Percentiles rank a stretch among this genome's conserved stretches.
These are phyloP conservation scores for Cutaneotrichosporon sp. DNA, from an alignment of 1,284 basidiomycete species.

Conservation along the genomic window DNA sequence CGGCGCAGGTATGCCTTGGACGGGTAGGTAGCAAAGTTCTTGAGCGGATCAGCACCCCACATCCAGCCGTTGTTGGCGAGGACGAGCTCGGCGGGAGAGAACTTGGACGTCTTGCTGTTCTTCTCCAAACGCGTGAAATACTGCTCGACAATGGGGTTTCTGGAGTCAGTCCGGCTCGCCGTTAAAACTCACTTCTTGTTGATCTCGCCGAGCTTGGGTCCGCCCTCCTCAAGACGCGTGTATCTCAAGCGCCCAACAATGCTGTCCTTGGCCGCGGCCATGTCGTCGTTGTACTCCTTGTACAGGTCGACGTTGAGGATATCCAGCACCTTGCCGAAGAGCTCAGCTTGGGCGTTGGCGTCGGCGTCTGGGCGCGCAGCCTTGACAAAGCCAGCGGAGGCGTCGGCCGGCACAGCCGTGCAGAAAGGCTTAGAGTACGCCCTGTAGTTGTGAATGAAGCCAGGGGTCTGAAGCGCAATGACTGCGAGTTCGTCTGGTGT, in stretches of 20 bases:
- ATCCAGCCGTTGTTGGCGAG: conserved; percentile 99
- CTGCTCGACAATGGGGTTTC: conserved; percentile 72
- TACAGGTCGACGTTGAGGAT: conserved; percentile 83
- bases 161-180: conserved; percentile 35
- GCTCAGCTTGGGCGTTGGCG: conserved; percentile 53
- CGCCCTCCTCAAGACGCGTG: conserved; percentile 70
- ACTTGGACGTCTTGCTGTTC: conserved; percentile 53
- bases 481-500: conserved; percentile 64
- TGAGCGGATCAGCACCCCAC: conserved; percentile 89
- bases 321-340: conserved; percentile 72
- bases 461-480: conserved; percentile 54
- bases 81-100: conserved; percentile 65
- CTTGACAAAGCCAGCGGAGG: conserved; percentile 63
- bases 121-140: conserved; percentile 80
- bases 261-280: conserved; percentile 64
- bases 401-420: conserved; percentile 61
- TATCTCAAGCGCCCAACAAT: conserved; percentile 73
- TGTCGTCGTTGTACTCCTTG: conserved; percentile 75
- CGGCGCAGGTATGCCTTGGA: conserved; percentile 95
- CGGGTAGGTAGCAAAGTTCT: conserved; percentile 88
- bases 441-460: conserved; percentile 58
- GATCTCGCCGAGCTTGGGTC: conserved; percentile 79
- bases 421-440: conserved; percentile 63
- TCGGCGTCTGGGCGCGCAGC: conserved; percentile 53
- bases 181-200: conserved; percentile 57